Conservation (phyloP, 1,139 yeast species). For the Pichia norvegensis region DNA sequence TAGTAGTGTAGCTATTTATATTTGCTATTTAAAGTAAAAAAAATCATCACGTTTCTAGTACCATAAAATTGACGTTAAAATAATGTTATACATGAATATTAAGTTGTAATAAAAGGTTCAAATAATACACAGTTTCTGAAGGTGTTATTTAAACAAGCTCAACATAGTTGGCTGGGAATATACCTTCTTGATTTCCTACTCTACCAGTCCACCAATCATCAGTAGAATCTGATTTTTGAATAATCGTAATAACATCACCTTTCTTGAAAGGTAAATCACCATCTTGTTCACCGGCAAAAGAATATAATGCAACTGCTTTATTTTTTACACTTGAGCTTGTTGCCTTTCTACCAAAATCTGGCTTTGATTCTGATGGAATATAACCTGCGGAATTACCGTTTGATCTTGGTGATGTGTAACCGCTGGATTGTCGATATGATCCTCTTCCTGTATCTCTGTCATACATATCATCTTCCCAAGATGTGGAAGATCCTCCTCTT, state of each 20-base stretch:
- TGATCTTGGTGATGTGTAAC: background rate
- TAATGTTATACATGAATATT: background rate
- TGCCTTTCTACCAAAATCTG: slow-evolving; percentile 33
- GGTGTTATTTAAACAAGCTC: slow-evolving; percentile 48
- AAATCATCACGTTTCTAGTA: no score
- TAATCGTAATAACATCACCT: slow-evolving; percentile 88
- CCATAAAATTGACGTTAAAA: background rate
- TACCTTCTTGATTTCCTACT: slow-evolving; percentile 74
- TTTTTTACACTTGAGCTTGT: slow-evolving; percentile 34
- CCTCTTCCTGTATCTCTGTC: slow-evolving; percentile 34
- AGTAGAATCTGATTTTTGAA: slow-evolving; percentile 75
- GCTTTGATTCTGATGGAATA: slow-evolving; percentile 47
- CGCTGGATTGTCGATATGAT: slow-evolving; percentile 3
- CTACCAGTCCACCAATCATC: slow-evolving; percentile 99
- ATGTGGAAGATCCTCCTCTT: slow-evolving; percentile 19
- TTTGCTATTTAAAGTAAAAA: background rate
- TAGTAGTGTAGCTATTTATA: background rate
- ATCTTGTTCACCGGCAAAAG: slow-evolving; percentile 82
- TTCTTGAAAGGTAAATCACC: slow-evolving; percentile 90
- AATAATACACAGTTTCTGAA: background rate
- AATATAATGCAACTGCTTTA: slow-evolving; percentile 84
- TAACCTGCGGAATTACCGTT: slow-evolving; percentile 11
- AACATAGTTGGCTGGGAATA: slow-evolving; percentile 95
- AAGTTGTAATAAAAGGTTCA: background rate
- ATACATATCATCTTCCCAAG: slow-evolving; percentile 85